These are phyloP conservation scores for Durio zibethinus DNA, from an alignment of 345 rosid genomes.

Conservation along the genomic window DNA sequence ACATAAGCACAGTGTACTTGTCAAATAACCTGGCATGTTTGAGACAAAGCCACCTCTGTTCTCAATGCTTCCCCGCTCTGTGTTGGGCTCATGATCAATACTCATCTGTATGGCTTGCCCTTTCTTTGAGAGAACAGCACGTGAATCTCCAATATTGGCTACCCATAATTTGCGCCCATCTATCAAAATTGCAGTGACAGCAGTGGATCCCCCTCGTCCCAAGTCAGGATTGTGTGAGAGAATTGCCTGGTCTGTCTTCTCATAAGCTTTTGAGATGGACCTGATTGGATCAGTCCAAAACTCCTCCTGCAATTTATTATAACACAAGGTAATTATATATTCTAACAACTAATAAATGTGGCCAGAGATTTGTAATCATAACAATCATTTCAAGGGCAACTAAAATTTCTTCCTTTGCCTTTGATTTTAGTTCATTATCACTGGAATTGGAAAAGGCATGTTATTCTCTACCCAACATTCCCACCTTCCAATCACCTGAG, in stretches of 20 bases:
- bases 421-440: not conserved
- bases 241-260: conserved; percentile 62
- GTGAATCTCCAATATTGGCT: conserved; percentile 74
- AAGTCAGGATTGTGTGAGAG: conserved; percentile 53
- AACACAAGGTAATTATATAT: not conserved
- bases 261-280: conserved; percentile 54
- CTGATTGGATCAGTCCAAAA: conserved; percentile 42
- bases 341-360: not conserved
- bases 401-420: not conserved
- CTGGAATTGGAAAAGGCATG: not conserved
- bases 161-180: conserved; percentile 55
- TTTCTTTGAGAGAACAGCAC: conserved; percentile 54
- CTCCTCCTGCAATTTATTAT: conserved; percentile 40
- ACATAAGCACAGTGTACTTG: not conserved
- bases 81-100: conserved; percentile 64
- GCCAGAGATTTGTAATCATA: not conserved
- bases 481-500: not conserved
- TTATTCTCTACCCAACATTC: not conserved
- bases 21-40: conserved; percentile 60
- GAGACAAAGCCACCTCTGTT: conserved; percentile 68
- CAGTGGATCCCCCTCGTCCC: conserved; percentile 80
- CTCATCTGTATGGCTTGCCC: too few species aligned
- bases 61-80: conserved; percentile 60
- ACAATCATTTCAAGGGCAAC: not conserved
- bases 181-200: conserved; percentile 64